Conservation (phyloP, 179 eudicot genomes). For the Amaranthus tricolor region DNA sequence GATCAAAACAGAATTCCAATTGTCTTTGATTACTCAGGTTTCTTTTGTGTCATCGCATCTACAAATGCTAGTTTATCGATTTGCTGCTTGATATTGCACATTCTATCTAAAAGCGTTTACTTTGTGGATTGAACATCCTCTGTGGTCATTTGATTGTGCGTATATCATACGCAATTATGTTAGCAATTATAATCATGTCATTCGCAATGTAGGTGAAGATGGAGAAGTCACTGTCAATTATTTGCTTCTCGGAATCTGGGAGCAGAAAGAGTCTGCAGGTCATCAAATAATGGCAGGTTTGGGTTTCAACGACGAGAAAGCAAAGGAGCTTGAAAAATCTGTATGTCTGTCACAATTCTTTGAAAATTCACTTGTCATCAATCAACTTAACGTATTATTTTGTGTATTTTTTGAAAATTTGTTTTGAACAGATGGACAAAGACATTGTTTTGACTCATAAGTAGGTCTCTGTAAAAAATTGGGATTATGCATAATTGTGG, state of each 20-base stretch:
- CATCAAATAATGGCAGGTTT: constrained; percentile 32
- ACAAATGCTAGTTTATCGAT: not conserved
- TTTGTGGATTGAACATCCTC: not conserved
- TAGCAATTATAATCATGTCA: not conserved
- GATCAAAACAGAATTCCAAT: not conserved
- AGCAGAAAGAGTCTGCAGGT: constrained; percentile 38
- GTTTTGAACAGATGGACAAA: constrained; percentile 39
- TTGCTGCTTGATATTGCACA: constrained; percentile 2
- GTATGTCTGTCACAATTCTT: constrained; percentile 18
- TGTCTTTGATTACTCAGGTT: not conserved
- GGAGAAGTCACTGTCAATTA: constrained; percentile 43
- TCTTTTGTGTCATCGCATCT: not conserved
- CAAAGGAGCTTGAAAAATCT: constrained; percentile 34
- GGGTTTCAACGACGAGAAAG: constrained; percentile 43
- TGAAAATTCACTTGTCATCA: not conserved
- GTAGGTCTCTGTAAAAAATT: constrained; percentile 20
- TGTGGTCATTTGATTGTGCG: not conserved
- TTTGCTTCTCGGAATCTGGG: constrained; percentile 47
- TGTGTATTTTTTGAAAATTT: not conserved
- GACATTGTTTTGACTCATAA: constrained; percentile 35
- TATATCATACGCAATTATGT: not conserved
- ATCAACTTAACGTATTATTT: not conserved
- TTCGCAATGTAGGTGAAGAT: constrained; percentile 32
- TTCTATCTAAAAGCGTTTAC: not conserved
- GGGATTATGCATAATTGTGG: not conserved